Evolutionary conservation across 108 stramenopile genomes (phyloP), one percentile per base, ranked within the genome.

Genomic region (Nitzschia inconspicua): DNA sequence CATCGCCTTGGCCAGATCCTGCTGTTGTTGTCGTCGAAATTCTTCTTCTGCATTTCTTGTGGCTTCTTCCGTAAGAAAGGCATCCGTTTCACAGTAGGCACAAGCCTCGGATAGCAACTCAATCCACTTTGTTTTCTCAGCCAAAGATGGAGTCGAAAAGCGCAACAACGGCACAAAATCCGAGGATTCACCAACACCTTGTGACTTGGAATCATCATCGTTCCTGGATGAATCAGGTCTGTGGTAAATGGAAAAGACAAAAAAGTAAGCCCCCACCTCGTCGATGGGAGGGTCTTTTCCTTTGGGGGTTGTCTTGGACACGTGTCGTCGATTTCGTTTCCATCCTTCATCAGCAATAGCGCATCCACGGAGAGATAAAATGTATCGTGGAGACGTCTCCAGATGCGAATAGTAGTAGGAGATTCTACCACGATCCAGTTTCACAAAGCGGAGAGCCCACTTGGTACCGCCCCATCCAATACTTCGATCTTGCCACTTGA

Each of bases 381-480:
- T 51, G 64, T 82, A 87, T 20, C 84, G 74, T 8, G 90, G 82
- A 4, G 70, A 60, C 4, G 46, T 70, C 11, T 77, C 77, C 20
- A 51, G 14, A 52, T 91, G 90, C 0, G 70, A 65, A 51, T 57
- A 68, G 49, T 51, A 84, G 44, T 88, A 91, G 1, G 76, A 69
- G 31, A 91, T 32, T 36, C 76, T 67, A 13, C 86, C 90, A 30
- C 68, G 52, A 22, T 85, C 71, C 30, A 88, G 70, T 2, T 57
- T 48, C 16, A 88, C 84, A 62, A 82, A 91, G 32, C 86, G 75
- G 18, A 88, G 54, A 1, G 65, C 78, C 91, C 87, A 89, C 55
- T 92, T 92, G 0, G 78, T 84, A 0, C 91, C 91, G 11, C 80
- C 73, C 82, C 82, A 92, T 4, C 91, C 91, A 35, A 92, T 86